phyloP scores from a whole-genome alignment of 1,284 basidiomycete species.

The Sporisorium reilianum region DNA sequence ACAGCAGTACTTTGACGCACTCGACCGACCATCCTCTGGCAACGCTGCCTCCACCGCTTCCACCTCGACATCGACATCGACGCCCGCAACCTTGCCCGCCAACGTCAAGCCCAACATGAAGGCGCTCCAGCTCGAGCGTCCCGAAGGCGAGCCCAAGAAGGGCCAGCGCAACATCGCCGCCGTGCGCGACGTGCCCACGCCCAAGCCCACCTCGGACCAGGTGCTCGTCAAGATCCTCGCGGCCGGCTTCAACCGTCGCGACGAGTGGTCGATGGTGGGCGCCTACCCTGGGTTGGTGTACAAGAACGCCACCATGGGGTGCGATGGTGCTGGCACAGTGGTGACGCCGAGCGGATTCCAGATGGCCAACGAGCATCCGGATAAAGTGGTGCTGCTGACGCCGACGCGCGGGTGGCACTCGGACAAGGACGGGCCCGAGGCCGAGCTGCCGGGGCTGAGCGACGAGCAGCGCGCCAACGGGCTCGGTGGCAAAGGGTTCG shows the following conservation, averaged over 20 bases:
- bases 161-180: conserved; percentile 50
- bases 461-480: conserved; percentile 43
- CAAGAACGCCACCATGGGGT: conserved; percentile 76
- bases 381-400: conserved; percentile 76
- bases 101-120: conserved; percentile 43
- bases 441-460: conserved; percentile 44
- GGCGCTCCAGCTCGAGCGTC: conserved; percentile 57
- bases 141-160: conserved; percentile 43
- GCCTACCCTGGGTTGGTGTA: conserved; percentile 78
- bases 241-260: conserved; percentile 82
- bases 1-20: conserved; percentile 50
- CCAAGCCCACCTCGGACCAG: conserved; percentile 36
- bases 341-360: conserved; percentile 20
- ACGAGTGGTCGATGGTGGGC: conserved; percentile 80
- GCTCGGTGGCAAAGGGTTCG: conserved; percentile 60
- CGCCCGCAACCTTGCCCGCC: conserved; percentile 3
- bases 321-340: conserved; percentile 75
- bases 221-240: conserved; percentile 71
- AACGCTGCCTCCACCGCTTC: neutral
- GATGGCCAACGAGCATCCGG: conserved; percentile 36
- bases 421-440: conserved; percentile 74
- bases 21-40: conserved; percentile 10
- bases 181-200: conserved; percentile 47
- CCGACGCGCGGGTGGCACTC: conserved; percentile 81
- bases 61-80: neutral